phyloP scores from a whole-genome alignment of 108 stramenopile species.

The Stephanodiscus triporus region DNA sequence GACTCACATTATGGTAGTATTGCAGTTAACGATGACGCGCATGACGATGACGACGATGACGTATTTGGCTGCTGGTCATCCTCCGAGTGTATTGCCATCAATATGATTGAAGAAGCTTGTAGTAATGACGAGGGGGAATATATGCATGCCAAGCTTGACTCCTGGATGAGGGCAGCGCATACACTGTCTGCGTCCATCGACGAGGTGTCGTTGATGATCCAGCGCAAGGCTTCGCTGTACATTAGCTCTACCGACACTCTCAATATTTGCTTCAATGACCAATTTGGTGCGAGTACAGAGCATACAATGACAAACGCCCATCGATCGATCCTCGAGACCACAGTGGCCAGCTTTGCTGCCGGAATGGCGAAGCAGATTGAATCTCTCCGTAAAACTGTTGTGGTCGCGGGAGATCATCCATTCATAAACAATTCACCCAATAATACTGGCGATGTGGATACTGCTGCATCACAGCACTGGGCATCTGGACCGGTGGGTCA shows the following conservation, averaged over 20 bases:
- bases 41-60: slow-evolving; percentile 2
- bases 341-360: slow-evolving; percentile 81
- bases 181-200: slow-evolving; percentile 51
- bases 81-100: slow-evolving; percentile 20
- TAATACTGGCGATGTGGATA: slow-evolving; percentile 22
- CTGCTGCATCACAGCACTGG: slow-evolving; percentile 28
- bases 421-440: slow-evolving; percentile 20
- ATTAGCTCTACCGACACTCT: slow-evolving; percentile 40
- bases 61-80: slow-evolving; percentile 7
- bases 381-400: slow-evolving; percentile 66
- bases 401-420: slow-evolving; percentile 33
- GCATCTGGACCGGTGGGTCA: slow-evolving; percentile 53
- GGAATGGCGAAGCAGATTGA: slow-evolving; percentile 84
- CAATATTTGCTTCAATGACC: slow-evolving; percentile 26
- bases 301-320: slow-evolving; percentile 66
- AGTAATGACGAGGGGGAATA: neutral
- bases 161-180: slow-evolving; percentile 44
- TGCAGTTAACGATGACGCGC: slow-evolving; percentile 6
- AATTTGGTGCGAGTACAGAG: neutral
- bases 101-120: slow-evolving; percentile 7
- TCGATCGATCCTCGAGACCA: slow-evolving; percentile 77
- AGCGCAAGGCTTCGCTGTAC: slow-evolving; percentile 31
- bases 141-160: slow-evolving; percentile 13
- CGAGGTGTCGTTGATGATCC: slow-evolving; percentile 47
- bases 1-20: slow-evolving; percentile 8